Evolutionary conservation across 2,329 filamentous ascomycete genomes (phyloP), one percentile per base, ranked within the genome.

Genomic region (Colletotrichum shisoi): DNA sequence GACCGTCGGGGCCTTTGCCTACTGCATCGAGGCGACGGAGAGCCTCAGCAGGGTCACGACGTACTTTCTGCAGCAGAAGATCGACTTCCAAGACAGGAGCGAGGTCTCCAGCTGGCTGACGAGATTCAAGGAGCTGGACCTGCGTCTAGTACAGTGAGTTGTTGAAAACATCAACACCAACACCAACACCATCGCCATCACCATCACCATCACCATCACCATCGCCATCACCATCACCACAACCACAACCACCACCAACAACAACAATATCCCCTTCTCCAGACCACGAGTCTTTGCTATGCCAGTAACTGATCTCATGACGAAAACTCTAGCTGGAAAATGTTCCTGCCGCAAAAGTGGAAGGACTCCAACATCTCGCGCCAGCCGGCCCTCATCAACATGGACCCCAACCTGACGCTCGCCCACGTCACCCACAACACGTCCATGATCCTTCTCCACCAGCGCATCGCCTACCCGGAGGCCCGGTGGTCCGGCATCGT

Each of bases 351-450:
- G 2, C 76, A 76, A 44, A 76, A 78, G 65, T 81, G 81, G 79
- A 78, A 77, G n/a, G 75, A 77, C n/a, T 72, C 74, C 2, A 74
- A 75, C 3, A 73, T 76, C 1, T 74, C 74, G 0, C 70, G 72
- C 1, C 66, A 73, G 17, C 69, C 70, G 2, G 71, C 70, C 0
- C 69, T 73, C 0, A 72, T 70, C 19, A 70, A 72, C 15, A 82
- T 82, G 76, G 82, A 84, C 57, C 82, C 82, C 0, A 84, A 84
- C 52, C 72, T 84, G 19, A 83, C 82, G 0, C 71, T 84, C 0
- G 82, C 82, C 0, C 81, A 84, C 40, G 75, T 82, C 11, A 84
- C 81, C 0, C 82, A 84, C 53, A 84, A 84, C 61, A 79, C 81
- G 0, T 82, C 81, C 0, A 82, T 83, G 74, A 82, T 84, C 27